Evolutionary conservation across 2,329 filamentous ascomycete genomes (phyloP).

Genomic region (Epichloe brachyelytri): DNA sequence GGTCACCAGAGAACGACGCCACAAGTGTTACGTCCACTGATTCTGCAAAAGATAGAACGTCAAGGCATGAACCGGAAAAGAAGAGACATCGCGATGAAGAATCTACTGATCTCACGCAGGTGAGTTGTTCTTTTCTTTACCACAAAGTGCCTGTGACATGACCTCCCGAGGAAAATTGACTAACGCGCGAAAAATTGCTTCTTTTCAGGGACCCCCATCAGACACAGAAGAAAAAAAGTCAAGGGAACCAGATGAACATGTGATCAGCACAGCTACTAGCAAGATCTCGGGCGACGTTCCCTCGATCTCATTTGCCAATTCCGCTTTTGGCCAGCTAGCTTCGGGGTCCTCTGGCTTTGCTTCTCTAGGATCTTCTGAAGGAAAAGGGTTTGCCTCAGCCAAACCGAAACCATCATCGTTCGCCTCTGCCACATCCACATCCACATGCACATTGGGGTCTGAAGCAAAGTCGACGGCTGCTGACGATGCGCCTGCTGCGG

Average conservation of each 20-base stretch:
- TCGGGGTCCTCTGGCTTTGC: slow-evolving; percentile 53
- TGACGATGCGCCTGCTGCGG: slow-evolving; percentile 12
- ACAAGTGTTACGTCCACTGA: slow-evolving; percentile 29
- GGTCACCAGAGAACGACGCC: slow-evolving; percentile 28
- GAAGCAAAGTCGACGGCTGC: not conserved
- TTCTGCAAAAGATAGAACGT: slow-evolving; percentile 35
- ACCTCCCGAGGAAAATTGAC: not conserved
- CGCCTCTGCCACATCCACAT: slow-evolving; percentile 10
- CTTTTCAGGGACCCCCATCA: not conserved
- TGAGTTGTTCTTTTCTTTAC: slow-evolving; percentile 12
- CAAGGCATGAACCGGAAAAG: slow-evolving; percentile 45
- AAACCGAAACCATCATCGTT: slow-evolving; percentile 22
- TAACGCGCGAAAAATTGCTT: not conserved
- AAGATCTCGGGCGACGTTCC: slow-evolving; percentile 29
- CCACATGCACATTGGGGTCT: slow-evolving; percentile 8
- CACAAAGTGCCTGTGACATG: not conserved
- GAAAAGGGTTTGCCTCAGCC: slow-evolving; percentile 37
- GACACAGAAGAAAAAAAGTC: not conserved
- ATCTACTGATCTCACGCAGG: slow-evolving; percentile 18
- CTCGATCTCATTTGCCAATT: slow-evolving; percentile 51
- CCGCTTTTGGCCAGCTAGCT: slow-evolving; percentile 54
- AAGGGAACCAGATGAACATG: not conserved
- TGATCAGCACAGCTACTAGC: not conserved
- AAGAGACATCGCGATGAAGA: slow-evolving; percentile 47
- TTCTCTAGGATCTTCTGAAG: slow-evolving; percentile 33